Evolutionary conservation across 805 yeast genomes (phyloP), one percentile per base, ranked within the genome.

Genomic region (Pichia rugopelliculosa): DNA sequence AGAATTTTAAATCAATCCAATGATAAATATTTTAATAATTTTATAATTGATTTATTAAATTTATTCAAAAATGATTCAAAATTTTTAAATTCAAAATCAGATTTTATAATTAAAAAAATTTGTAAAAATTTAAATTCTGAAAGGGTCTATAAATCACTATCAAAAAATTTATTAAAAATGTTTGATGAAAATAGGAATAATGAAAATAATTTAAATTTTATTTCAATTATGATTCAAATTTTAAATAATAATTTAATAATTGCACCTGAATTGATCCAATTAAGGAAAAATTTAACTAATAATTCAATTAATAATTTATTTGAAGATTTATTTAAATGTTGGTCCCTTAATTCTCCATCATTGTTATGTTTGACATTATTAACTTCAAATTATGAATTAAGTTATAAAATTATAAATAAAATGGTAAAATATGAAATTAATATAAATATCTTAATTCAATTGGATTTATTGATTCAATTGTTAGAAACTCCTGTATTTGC

Each of bases 401-500:
- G 96, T 0, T 91, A 80, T 60, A 71, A 80, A n/a, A 84, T 91
- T 1, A 75, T 93, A 33, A 83, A 85, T 56, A 77, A 77, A n/a
- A 72, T 90, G 54, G 90, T 87, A 1, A 87, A 87, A 49, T 79
- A 79, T 66, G 97, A 93, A 55, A 79, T 88, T 13, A 80, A 85
- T 0, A 82, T 89, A 36, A 84, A 80, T 51, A 75, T 87, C 36
- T 72, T 93, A 45, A 81, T 93, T 0, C 98, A 93, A 59, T 71
- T 93, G 44, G 99, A 93, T 67, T 77, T 89, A 25, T 70, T 93
- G 37, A 95, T 93, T 8, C 98, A 93, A 63, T 68, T 91, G 25
- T 70, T 93, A 15, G 99, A 93, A 64, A 84, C 95, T 2, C 98
- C 97, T 1, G 90, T 89, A 2, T 90, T 93, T 64, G 83, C 95